Conservation (phyloP, 768 basidiomycete species). For the Psilocybe subaeruginosa region DNA sequence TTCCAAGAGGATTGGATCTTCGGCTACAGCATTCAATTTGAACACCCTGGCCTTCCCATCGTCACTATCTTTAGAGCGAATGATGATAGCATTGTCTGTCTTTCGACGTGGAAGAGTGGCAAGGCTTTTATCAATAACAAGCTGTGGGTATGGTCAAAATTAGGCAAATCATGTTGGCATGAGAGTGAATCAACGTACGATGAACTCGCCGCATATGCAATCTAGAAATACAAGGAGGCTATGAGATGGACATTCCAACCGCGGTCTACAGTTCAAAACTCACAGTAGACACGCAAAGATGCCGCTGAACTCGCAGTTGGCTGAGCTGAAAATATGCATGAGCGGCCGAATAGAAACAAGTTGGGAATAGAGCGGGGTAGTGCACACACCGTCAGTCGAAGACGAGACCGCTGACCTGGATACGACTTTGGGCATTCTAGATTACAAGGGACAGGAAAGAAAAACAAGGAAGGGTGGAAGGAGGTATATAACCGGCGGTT, state of each 20-base stretch:
- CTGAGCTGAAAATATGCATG: constrained; percentile 49
- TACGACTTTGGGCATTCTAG: constrained; percentile 87
- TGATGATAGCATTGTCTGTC: constrained; percentile 80
- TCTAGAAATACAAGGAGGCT: constrained; percentile 42
- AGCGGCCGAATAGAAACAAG: neutral
- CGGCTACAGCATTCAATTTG: constrained; percentile 80
- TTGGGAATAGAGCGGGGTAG: neutral
- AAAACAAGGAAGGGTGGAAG: constrained; percentile 1
- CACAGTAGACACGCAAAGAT: constrained; percentile 82
- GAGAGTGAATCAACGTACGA: constrained; percentile 49
- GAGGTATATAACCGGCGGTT: neutral
- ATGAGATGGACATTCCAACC: constrained; percentile 12
- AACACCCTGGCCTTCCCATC: constrained; percentile 68
- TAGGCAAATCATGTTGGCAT: neutral
- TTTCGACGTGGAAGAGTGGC: constrained; percentile 68
- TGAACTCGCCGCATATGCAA: constrained; percentile 88
- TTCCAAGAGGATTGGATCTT: constrained; percentile 76
- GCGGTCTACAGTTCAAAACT: constrained; percentile 27
- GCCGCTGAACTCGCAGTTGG: constrained; percentile 81
- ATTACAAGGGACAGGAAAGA: constrained; percentile 7
- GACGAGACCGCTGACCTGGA: constrained; percentile 89
- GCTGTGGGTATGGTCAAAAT: constrained; percentile 40
- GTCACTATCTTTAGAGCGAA: constrained; percentile 71
- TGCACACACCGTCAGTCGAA: constrained; percentile 76
- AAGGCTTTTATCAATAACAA: constrained; percentile 80